Percentiles rank a stretch among this genome's conserved stretches.
Evolutionary conservation across 768 basidiomycete genomes (phyloP).

Genomic region (Naganishia vishniacii): DNA sequence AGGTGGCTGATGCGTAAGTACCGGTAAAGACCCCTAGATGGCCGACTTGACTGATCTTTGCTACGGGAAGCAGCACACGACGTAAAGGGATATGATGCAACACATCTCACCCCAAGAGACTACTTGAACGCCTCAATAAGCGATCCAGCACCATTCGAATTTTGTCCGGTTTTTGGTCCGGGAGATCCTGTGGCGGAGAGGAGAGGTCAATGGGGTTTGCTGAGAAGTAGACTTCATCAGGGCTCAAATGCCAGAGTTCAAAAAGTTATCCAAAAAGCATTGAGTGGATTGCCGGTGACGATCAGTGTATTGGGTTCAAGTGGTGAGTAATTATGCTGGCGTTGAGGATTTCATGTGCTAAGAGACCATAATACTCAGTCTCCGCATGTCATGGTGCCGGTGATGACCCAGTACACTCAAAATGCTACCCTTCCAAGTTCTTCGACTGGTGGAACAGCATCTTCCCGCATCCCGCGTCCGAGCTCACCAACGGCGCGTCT

Average conservation of each 20-base stretch:
- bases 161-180: conserved; percentile 83
- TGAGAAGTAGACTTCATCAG: conserved; percentile 67
- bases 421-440: conserved; percentile 88
- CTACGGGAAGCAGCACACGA: neutral
- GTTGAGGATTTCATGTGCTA: neutral
- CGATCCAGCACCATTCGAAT: conserved; percentile 67
- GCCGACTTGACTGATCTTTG: neutral
- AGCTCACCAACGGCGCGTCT: conserved; percentile 95
- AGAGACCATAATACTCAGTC: conserved; percentile 55
- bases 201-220: conserved; percentile 68
- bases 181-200: conserved; percentile 71
- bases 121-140: conserved; percentile 64
- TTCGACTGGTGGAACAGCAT: conserved; percentile 96
- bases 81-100: conserved; percentile 8
- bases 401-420: conserved; percentile 74
- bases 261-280: conserved; percentile 71
- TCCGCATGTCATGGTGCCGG: conserved; percentile 91
- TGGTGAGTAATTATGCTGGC: conserved; percentile 53
- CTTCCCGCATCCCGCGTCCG: conserved; percentile 97
- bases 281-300: conserved; percentile 78
- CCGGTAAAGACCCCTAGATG: neutral
- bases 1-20: conserved; percentile 23
- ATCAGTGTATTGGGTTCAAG: conserved; percentile 87
- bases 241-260: conserved; percentile 80
- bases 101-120: conserved; percentile 59